Conservation (phyloP, 371 early-diverging fungal species). For the Lichtheimia ramosa region DNA sequence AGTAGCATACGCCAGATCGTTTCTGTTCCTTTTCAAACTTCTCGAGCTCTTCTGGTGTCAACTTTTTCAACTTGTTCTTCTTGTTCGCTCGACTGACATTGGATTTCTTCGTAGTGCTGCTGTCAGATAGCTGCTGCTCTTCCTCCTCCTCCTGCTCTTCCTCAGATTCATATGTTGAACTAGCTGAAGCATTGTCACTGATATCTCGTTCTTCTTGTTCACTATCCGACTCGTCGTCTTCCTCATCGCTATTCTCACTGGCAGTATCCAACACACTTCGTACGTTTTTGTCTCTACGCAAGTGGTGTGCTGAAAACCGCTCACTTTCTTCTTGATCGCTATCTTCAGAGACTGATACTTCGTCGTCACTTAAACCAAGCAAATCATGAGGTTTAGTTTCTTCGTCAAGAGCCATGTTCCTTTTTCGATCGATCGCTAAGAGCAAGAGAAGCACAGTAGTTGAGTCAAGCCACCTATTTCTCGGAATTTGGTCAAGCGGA, state of each 20-base stretch:
- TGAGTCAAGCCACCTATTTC: too few species aligned
- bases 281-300: conserved; percentile 17
- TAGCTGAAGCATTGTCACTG: conserved; percentile 8
- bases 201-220: conserved; percentile 24
- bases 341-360: conserved; percentile 11
- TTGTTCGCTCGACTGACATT: conserved; percentile 17
- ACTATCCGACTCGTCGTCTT: conserved; percentile 32
- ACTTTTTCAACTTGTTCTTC: conserved; percentile 56
- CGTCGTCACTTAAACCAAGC: conserved; percentile 35
- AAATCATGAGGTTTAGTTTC: conserved; percentile 28
- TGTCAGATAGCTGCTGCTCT: conserved; percentile 8
- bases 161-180: too few species aligned
- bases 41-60: conserved; percentile 69
- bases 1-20: conserved; percentile 86
- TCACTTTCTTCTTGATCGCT: conserved; percentile 26
- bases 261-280: conserved; percentile 5
- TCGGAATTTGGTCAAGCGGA: too few species aligned
- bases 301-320: conserved; percentile 25
- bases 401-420: conserved; percentile 2
- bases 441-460: too few species aligned
- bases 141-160: background rate
- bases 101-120: background rate
- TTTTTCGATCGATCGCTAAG: too few species aligned
- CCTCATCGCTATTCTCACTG: conserved; percentile 23
- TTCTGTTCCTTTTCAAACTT: conserved; percentile 73